Conservation (phyloP, 768 basidiomycete species). For the Macrocybe gigantea region DNA sequence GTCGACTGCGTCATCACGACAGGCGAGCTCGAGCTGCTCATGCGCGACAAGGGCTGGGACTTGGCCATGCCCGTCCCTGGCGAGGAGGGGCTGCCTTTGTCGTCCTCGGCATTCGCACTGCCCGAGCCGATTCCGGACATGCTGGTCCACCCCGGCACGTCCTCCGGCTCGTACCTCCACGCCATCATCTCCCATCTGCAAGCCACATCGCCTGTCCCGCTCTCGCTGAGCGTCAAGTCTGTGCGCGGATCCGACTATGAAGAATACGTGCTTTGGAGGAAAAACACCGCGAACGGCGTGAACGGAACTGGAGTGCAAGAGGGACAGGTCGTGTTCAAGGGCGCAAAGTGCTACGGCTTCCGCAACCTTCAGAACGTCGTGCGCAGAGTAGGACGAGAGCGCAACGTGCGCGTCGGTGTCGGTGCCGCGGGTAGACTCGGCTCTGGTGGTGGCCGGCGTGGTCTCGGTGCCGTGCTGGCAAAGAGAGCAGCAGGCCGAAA, state of each 20-base stretch:
- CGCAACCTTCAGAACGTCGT: conserved; percentile 97
- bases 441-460: conserved; percentile 11
- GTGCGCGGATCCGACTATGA: conserved; percentile 76
- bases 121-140: conserved; percentile 55
- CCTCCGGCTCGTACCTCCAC: conserved; percentile 90
- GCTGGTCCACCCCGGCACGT: conserved; percentile 73
- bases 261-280: conserved; percentile 51
- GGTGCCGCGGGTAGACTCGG: conserved; percentile 56
- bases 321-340: conserved; percentile 71
- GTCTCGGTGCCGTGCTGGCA: conserved; percentile 6
- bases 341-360: conserved; percentile 96
- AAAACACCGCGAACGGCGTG: background rate
- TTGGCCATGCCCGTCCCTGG: conserved; percentile 50
- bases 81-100: conserved; percentile 28
- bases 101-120: conserved; percentile 8
- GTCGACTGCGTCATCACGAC: conserved; percentile 98
- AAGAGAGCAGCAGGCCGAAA: conserved; percentile 23
- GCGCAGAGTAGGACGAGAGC: conserved; percentile 83
- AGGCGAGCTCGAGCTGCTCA: conserved; percentile 83
- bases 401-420: conserved; percentile 64
- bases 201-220: conserved; percentile 32
- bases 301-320: conserved; percentile 5
- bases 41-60: conserved; percentile 80
- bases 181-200: conserved; percentile 59
- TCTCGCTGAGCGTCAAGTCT: conserved; percentile 46